Conservation (phyloP, 2,329 filamentous ascomycete species). For the Arachnopeziza araneosa region DNA sequence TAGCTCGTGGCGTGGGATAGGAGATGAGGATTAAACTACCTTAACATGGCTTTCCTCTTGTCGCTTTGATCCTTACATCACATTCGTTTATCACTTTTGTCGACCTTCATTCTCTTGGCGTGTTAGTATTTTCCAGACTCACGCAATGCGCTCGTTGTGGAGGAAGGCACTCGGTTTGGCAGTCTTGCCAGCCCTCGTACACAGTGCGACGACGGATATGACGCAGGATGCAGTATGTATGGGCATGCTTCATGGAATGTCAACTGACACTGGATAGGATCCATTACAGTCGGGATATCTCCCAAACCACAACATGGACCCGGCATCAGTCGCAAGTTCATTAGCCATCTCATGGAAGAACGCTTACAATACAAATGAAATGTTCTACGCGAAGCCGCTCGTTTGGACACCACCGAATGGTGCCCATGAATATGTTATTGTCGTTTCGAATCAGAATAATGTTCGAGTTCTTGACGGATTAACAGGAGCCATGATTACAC, state of each 20-base stretch:
- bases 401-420: conserved; percentile 46
- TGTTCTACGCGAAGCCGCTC: conserved; percentile 44
- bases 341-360: not conserved
- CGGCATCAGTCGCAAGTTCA: not conserved
- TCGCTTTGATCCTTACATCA: not conserved
- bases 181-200: not conserved
- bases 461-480: conserved; percentile 50
- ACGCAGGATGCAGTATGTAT: conserved; percentile 2
- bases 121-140: not conserved
- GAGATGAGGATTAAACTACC: not conserved
- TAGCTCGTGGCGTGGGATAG: not conserved
- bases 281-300: conserved; percentile 1
- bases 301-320: conserved; percentile 9
- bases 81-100: not conserved
- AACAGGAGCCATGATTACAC: conserved; percentile 45
- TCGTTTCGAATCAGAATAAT: conserved; percentile 52
- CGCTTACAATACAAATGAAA: conserved; percentile 1
- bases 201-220: not conserved
- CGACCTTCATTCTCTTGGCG: not conserved
- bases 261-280: not conserved
- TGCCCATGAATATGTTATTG: conserved; percentile 44
- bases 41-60: not conserved
- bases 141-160: not conserved
- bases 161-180: not conserved
- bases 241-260: not conserved